Evolutionary conservation across 2,329 filamentous ascomycete species (phyloP).

Genomic region (Myriosclerotinia curreyana): DNA sequence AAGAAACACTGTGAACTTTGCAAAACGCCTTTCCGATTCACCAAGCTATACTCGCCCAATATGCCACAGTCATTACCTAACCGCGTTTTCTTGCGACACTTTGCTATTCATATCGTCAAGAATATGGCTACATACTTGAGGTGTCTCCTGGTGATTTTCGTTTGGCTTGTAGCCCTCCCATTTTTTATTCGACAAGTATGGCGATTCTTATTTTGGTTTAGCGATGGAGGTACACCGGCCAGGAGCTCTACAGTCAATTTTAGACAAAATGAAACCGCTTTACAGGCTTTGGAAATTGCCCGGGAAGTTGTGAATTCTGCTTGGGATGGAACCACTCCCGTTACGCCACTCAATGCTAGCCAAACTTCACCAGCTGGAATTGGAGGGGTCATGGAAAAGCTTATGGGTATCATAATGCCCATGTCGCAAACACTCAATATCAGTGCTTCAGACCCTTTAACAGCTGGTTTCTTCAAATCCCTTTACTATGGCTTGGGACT

Average conservation of each 20-base stretch:
- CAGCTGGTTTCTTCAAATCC: slow-evolving; percentile 33
- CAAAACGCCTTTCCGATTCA: slow-evolving; percentile 97
- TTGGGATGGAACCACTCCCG: slow-evolving; percentile 37
- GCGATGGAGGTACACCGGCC: slow-evolving; percentile 38
- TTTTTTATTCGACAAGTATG: slow-evolving; percentile 89
- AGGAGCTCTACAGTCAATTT: slow-evolving; percentile 11
- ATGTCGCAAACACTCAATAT: slow-evolving; percentile 35
- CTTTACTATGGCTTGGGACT: slow-evolving; percentile 34
- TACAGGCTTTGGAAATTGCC: slow-evolving; percentile 30
- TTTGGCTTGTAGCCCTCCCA: slow-evolving; percentile 87
- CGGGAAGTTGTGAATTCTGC: slow-evolving; percentile 32
- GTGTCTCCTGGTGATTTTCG: slow-evolving; percentile 71
- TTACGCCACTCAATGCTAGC: slow-evolving; percentile 33
- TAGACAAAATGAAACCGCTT: slow-evolving; percentile 26
- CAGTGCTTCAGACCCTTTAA: slow-evolving; percentile 33
- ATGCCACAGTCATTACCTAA: slow-evolving; percentile 86
- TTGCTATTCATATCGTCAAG: slow-evolving; percentile 67
- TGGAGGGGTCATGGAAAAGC: slow-evolving; percentile 41
- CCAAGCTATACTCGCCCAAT: slow-evolving; percentile 90
- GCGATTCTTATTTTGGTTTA: slow-evolving; percentile 84
- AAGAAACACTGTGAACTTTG: slow-evolving; percentile 99
- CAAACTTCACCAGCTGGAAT: slow-evolving; percentile 43
- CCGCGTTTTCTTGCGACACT: slow-evolving; percentile 75
- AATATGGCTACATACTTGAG: slow-evolving; percentile 76
- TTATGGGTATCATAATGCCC: slow-evolving; percentile 36